Conservation (phyloP, 495 filamentous ascomycete species). For the Glarea lozoyensis region DNA sequence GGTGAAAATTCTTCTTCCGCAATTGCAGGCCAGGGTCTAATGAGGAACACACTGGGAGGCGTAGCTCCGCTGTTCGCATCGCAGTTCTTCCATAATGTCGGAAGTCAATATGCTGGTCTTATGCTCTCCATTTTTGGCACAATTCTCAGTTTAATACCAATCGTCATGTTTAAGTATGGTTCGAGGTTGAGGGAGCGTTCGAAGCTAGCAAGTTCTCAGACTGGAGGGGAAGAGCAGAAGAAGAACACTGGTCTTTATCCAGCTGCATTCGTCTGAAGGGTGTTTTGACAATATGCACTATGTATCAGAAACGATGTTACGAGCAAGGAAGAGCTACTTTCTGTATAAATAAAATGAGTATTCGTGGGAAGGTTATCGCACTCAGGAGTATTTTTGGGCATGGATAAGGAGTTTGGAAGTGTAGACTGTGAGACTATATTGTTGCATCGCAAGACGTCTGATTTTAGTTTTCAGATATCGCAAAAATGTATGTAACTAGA, state of each 20-base stretch:
- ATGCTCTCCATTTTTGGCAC: constrained; percentile 33
- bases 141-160: constrained; percentile 33
- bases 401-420: too few species aligned
- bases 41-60: constrained; percentile 20
- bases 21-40: constrained; percentile 21
- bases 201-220: constrained; percentile 4
- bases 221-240: constrained; percentile 10
- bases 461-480: too few species aligned
- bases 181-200: constrained; percentile 28
- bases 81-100: constrained; percentile 15
- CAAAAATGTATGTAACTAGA: too few species aligned
- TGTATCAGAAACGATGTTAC: too few species aligned
- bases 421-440: too few species aligned
- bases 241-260: constrained; percentile 4
- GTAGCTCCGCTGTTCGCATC: constrained; percentile 20
- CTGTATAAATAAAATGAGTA: too few species aligned
- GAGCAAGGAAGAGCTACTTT: too few species aligned
- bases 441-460: too few species aligned
- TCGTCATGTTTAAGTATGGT: constrained; percentile 31
- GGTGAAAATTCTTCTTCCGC: constrained; percentile 30
- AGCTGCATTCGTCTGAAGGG: constrained; percentile 6
- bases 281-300: too few species aligned
- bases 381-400: too few species aligned
- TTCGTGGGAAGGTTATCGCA: too few species aligned
- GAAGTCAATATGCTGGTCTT: constrained; percentile 33